Conservation (phyloP, 2,329 filamentous ascomycete species). For the Pseudonectria foliicola region DNA sequence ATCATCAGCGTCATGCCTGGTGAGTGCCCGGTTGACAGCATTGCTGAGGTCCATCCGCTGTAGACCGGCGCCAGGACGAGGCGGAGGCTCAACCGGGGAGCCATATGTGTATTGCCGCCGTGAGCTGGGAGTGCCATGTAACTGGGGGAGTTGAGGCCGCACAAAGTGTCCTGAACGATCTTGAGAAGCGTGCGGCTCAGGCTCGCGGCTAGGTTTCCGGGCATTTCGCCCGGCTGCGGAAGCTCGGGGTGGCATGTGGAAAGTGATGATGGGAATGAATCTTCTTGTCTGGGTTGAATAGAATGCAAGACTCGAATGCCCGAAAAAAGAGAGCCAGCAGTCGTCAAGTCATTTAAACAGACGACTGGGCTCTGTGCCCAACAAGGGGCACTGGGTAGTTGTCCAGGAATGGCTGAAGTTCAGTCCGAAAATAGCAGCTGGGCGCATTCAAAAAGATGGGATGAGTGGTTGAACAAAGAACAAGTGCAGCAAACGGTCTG, state of each 20-base stretch:
- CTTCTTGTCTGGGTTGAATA: not conserved
- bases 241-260: conserved; percentile 17
- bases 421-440: no score
- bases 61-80: conserved; percentile 15
- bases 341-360: conserved; percentile 1
- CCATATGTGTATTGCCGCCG: conserved; percentile 33
- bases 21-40: conserved; percentile 24
- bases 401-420: not conserved
- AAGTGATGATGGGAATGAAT: not conserved
- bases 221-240: conserved; percentile 12
- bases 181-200: conserved; percentile 8
- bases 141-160: conserved; percentile 15
- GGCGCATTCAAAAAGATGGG: no score
- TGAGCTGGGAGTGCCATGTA: conserved; percentile 28
- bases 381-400: conserved; percentile 22
- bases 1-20: conserved; percentile 9
- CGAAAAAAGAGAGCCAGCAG: conserved; percentile 1
- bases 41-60: conserved; percentile 20
- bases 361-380: conserved; percentile 10
- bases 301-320: not conserved
- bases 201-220: conserved; percentile 13
- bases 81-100: conserved; percentile 27
- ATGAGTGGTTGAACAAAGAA: no score
- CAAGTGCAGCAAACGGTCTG: no score
- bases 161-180: conserved; percentile 7